Evolutionary conservation across 345 rosid species (phyloP), one percentile per base, ranked within the genome.

Genomic region (Leavenworthia alabamica): DNA sequence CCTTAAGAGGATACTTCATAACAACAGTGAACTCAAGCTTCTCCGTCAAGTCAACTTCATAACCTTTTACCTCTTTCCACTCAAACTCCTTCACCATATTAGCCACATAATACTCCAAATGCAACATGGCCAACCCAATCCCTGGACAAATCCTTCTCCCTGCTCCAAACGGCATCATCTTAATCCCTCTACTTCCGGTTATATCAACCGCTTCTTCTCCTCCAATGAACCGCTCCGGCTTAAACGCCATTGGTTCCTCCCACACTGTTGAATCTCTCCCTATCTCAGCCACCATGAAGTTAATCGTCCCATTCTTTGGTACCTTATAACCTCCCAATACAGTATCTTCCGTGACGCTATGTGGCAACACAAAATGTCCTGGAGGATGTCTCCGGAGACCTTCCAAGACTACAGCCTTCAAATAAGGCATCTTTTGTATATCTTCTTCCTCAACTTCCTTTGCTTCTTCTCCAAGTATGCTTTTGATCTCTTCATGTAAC

Each of bases 181-280:
- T 60, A 0, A 60, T 60, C 20, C 50, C 64, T 44, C 64, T 43
- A 42, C 64, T 60, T n/a, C 64, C 64, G 1, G 64, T 60, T 8
- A 60, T 60, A 19, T 60, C 64, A n/a, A 41, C 40, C 7, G 40
- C 3, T n/a, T 42, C 65, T 41, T 60, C 65, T 23, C 15, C 53
- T 39, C 36, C 43, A 3, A 60, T 3, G 3, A 60, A 60, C 11
- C 65, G 44, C 31, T 60, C 65, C 13, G 65, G 65, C 43, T 42
- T 52, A 22, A 64, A 64, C 17, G 22, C 65, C 65, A 60, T 42
- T 1, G 76, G 67, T 52, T 60, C 56, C 10, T 72, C 62, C 76
- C 76, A 66, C 28, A 66, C 44, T 17, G 10, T 43, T 2, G 68
- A 72, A 43, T 72, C 72, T 24, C 50, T 36, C 17, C 62, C 67